Percentiles rank a stretch among this genome's conserved stretches.
Evolutionary conservation across 495 filamentous ascomycete species (phyloP).

Genomic region (Hypoxylon lienhwacheense): DNA sequence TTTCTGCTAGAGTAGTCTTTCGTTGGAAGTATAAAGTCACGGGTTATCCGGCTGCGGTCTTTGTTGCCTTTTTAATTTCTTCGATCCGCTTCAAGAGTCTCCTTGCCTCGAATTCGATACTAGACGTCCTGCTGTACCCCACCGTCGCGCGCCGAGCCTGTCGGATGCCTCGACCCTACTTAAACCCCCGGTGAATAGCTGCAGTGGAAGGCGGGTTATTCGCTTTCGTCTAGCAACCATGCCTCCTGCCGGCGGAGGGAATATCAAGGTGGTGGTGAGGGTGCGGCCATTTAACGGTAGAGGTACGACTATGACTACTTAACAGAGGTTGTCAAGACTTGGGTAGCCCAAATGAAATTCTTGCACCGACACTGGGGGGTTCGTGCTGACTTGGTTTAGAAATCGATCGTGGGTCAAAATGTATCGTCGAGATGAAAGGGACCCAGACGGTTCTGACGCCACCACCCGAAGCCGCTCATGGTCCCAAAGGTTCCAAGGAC

Average conservation of each 20-base stretch:
- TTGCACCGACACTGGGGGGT: constrained; percentile 3
- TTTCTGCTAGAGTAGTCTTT: constrained; percentile 5
- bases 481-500: constrained; percentile 69
- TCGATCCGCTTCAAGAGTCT: constrained; percentile 13
- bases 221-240: constrained; percentile 51
- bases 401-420: constrained; percentile 89
- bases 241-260: constrained; percentile 82
- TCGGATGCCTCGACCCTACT: constrained; percentile 32
- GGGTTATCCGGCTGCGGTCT: constrained; percentile 9
- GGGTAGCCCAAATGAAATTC: neutral
- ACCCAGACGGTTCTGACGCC: constrained; percentile 85
- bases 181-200: constrained; percentile 25
- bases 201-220: constrained; percentile 29
- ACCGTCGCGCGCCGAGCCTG: constrained; percentile 15
- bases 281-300: constrained; percentile 87
- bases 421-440: constrained; percentile 95
- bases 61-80: constrained; percentile 1
- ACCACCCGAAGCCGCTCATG: constrained; percentile 62
- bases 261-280: constrained; percentile 99
- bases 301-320: constrained; percentile 61
- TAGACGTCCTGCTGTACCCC: constrained; percentile 6
- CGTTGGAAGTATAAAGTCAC: constrained; percentile 16
- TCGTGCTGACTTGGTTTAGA: constrained; percentile 57
- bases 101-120: constrained; percentile 1
- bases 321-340: neutral